Conservation (phyloP, 2,329 filamentous ascomycete species). For the Biscogniauxia sp. region DNA sequence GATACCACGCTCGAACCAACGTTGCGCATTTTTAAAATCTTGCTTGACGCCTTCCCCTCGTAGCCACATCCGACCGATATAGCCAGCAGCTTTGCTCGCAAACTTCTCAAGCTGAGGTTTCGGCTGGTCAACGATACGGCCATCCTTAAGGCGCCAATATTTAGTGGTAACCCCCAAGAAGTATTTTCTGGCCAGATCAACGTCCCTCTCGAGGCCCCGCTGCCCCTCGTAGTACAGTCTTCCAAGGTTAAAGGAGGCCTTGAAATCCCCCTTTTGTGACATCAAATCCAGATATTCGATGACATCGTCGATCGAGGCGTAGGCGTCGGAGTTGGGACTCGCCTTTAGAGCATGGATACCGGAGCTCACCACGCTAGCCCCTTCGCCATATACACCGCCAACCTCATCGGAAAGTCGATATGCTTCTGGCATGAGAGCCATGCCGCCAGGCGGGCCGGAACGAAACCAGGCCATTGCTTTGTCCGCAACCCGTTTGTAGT, state of each 20-base stretch:
- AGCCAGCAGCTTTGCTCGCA: slow-evolving; percentile 81
- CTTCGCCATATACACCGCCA: slow-evolving; percentile 92
- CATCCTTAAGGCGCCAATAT: slow-evolving; percentile 75
- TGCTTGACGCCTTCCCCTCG: slow-evolving; percentile 82
- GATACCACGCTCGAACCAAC: slow-evolving; percentile 82
- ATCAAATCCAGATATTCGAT: slow-evolving; percentile 91
- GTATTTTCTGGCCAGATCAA: slow-evolving; percentile 72
- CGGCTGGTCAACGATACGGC: slow-evolving; percentile 68
- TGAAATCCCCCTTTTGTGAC: slow-evolving; percentile 84
- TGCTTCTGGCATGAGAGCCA: slow-evolving; percentile 71
- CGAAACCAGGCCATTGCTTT: slow-evolving; percentile 87
- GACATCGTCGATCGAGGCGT: slow-evolving; percentile 87
- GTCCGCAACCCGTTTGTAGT: slow-evolving; percentile 91
- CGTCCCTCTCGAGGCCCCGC: slow-evolving; percentile 69
- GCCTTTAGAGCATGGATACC: slow-evolving; percentile 77
- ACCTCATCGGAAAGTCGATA: slow-evolving; percentile 87
- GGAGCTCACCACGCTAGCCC: slow-evolving; percentile 85
- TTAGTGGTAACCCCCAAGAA: slow-evolving; percentile 76
- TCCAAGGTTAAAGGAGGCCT: slow-evolving; percentile 81
- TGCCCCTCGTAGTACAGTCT: slow-evolving; percentile 87
- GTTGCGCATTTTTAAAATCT: slow-evolving; percentile 70
- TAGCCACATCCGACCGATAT: slow-evolving; percentile 84
- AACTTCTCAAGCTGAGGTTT: slow-evolving; percentile 71
- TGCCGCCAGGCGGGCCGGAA: slow-evolving; percentile 86
- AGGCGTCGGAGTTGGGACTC: slow-evolving; percentile 71